Conservation (phyloP, 169 alveolate species). For the Plasmodium gaboni region DNA sequence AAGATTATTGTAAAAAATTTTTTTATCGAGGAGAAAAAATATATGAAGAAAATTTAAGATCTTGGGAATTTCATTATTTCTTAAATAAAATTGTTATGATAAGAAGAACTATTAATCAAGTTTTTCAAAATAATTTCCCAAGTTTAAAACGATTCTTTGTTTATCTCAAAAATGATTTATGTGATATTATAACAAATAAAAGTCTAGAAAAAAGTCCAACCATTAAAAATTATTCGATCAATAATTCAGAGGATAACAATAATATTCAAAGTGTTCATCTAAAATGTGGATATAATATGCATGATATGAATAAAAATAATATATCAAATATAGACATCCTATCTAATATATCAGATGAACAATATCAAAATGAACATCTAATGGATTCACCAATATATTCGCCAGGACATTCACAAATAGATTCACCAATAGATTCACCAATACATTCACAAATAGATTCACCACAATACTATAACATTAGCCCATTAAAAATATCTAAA, state of each 20-base stretch:
- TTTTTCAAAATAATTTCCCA: slow-evolving; percentile 27
- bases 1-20: slow-evolving; percentile 71
- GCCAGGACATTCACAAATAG: no score
- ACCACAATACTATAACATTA: no score
- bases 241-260: no score
- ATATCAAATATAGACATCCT: not conserved
- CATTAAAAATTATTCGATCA: not conserved
- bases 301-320: not conserved
- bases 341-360: not conserved
- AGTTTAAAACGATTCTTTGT: slow-evolving; percentile 39
- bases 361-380: no score
- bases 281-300: not conserved
- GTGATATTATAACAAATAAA: not conserved
- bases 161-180: slow-evolving; percentile 15
- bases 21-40: slow-evolving; percentile 45
- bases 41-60: slow-evolving; percentile 65
- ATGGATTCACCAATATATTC: no score
- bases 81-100: slow-evolving; percentile 65
- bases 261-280: no score
- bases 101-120: slow-evolving; percentile 24
- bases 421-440: no score
- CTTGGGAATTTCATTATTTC: slow-evolving; percentile 54
- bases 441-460: no score
- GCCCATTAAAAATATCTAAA: no score
- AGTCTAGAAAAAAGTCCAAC: not conserved